These are phyloP conservation scores for Inosperma sp. DNA, from an alignment of 768 basidiomycete species.

Conservation along the genomic window DNA sequence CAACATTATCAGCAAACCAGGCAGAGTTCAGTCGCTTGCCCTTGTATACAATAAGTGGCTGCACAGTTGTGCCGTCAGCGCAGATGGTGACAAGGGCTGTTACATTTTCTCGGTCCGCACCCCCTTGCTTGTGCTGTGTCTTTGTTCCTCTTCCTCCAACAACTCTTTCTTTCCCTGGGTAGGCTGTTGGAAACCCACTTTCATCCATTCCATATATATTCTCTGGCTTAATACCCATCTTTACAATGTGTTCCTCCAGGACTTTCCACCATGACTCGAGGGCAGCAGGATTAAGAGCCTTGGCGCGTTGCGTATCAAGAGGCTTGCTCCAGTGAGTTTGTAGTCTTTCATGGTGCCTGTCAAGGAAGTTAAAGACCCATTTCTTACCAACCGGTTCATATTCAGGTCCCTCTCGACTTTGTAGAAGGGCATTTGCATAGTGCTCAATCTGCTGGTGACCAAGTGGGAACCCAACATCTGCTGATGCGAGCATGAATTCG, in stretches of 20 bases:
- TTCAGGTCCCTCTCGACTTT: background rate
- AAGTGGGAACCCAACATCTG: slow-evolving; percentile 2
- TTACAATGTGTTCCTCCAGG: slow-evolving; percentile 24
- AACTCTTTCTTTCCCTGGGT: slow-evolving; percentile 10
- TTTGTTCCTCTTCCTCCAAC: slow-evolving; percentile 19
- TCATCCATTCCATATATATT: slow-evolving; percentile 35
- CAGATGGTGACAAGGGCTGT: slow-evolving; percentile 35
- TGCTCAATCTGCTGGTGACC: background rate
- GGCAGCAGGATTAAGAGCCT: slow-evolving; percentile 12
- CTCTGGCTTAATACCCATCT: slow-evolving; percentile 17
- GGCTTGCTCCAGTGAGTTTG: slow-evolving; percentile 30
- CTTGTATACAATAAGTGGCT: slow-evolving; percentile 35
- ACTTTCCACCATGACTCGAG: slow-evolving; percentile 31
- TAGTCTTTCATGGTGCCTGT: slow-evolving; percentile 25
- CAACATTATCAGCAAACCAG: slow-evolving; percentile 32
- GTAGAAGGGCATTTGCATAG: background rate
- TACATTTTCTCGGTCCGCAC: slow-evolving; percentile 30
- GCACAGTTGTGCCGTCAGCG: slow-evolving; percentile 29
- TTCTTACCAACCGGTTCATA: background rate
- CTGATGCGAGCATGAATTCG: background rate
- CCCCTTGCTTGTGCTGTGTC: slow-evolving; percentile 24
- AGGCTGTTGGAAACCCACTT: slow-evolving; percentile 24
- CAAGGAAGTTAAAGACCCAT: slow-evolving; percentile 22
- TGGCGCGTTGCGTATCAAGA: slow-evolving; percentile 16
- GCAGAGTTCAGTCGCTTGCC: slow-evolving; percentile 25